Conservation (phyloP, 1,139 yeast species). For the Wickerhamomyces sp. region DNA sequence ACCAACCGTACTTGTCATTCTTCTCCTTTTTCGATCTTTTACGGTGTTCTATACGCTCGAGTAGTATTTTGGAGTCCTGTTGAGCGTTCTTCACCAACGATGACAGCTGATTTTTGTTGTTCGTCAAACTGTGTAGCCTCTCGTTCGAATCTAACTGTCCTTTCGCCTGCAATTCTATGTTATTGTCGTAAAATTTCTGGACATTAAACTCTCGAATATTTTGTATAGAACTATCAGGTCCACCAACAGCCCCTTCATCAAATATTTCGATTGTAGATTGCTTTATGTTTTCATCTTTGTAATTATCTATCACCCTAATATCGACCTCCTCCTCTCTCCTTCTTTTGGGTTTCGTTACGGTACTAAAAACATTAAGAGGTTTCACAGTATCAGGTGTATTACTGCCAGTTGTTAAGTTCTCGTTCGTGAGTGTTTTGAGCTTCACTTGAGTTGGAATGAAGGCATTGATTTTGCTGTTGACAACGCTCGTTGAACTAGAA, state of each 20-base stretch:
- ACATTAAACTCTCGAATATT: slow-evolving; percentile 19
- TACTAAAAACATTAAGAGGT: too few species aligned
- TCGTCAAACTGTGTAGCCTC: slow-evolving; percentile 21
- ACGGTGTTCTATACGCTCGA: slow-evolving; percentile 23
- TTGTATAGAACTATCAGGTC: neutral
- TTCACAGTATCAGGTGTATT: too few species aligned
- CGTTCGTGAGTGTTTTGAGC: neutral
- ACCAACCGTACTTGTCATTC: slow-evolving; percentile 28
- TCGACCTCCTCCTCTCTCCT: slow-evolving; percentile 3
- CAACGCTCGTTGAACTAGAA: neutral
- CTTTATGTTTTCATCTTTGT: neutral
- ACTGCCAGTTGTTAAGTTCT: too few species aligned
- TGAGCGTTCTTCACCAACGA: slow-evolving; percentile 29
- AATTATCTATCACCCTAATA: neutral
- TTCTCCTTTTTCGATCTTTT: slow-evolving; percentile 21
- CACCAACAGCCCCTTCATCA: neutral
- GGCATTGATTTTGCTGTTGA: neutral
- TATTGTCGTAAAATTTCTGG: slow-evolving; percentile 16
- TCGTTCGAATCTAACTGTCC: slow-evolving; percentile 19
- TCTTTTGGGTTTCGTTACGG: neutral
- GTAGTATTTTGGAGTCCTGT: slow-evolving; percentile 24
- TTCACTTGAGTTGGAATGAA: slow-evolving; percentile 2
- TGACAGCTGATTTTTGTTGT: slow-evolving; percentile 27
- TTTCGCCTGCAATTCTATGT: slow-evolving; percentile 15
- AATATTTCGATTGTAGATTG: neutral